Evolutionary conservation across 192 early-diverging fungal genomes (phyloP).

Genomic region (Umbelopsis sp.): DNA sequence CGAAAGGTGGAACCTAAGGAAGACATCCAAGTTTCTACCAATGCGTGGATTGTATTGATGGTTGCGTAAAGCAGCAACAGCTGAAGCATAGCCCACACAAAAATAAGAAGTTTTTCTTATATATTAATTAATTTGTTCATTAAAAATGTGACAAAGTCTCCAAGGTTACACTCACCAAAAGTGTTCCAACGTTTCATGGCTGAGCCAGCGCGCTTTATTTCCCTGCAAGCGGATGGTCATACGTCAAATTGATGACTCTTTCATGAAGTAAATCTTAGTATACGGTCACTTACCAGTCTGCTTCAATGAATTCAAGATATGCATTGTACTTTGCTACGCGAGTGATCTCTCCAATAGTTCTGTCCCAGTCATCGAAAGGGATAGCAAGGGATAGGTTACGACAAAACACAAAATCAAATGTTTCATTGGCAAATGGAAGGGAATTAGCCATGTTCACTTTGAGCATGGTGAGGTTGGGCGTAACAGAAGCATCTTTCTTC

Average conservation of each 20-base stretch:
- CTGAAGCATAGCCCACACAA: neutral
- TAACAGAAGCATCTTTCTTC: neutral
- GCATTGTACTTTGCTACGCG: constrained; percentile 18
- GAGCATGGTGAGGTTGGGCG: constrained; percentile 6
- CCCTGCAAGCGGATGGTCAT: neutral
- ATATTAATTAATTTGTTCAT: too few relatives aligned
- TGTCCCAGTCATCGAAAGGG: constrained; percentile 5
- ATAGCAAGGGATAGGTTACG: constrained; percentile 22
- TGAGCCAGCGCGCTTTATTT: neutral
- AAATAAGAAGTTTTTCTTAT: neutral
- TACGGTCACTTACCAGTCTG: constrained; percentile 8
- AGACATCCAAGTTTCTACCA: constrained; percentile 17
- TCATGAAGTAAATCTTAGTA: neutral
- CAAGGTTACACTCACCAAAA: neutral
- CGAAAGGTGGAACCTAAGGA: neutral
- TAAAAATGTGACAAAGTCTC: neutral
- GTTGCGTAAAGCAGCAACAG: neutral
- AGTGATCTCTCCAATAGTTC: neutral
- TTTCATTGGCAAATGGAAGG: constrained; percentile 18
- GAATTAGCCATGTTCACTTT: neutral
- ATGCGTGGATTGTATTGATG: constrained; percentile 6
- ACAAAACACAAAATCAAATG: constrained; percentile 29
- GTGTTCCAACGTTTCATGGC: constrained; percentile 11
- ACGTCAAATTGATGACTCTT: neutral
- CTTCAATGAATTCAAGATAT: constrained; percentile 16